These are phyloP conservation scores for Cystofilobasidium bisporidii DNA, from an alignment of 768 basidiomycete genomes.

Conservation along the genomic window DNA sequence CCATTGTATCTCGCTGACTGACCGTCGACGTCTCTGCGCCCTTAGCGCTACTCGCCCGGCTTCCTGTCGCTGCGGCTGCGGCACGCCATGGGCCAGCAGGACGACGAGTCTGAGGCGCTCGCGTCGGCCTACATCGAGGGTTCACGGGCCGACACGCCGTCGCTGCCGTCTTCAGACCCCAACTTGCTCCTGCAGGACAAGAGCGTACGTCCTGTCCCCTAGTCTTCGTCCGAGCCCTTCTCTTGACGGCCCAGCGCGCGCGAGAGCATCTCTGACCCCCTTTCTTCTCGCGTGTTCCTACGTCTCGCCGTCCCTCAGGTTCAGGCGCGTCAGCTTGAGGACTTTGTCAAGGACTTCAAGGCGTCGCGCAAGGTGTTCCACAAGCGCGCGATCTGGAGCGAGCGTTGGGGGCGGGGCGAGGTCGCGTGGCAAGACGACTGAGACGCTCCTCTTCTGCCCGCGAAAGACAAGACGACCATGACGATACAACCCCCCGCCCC, in stretches of 20 bases:
- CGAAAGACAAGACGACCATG: no score
- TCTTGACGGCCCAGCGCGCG: no score
- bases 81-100: constrained; percentile 81
- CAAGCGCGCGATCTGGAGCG: constrained; percentile 81
- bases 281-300: no score
- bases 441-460: no score
- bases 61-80: constrained; percentile 79
- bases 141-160: constrained; percentile 36
- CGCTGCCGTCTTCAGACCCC: constrained; percentile 26
- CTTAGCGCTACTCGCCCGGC: constrained; percentile 75
- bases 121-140: constrained; percentile 74
- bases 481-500: no score
- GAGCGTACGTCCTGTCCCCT: constrained; percentile 8
- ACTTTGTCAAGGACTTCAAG: constrained; percentile 79
- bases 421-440: constrained; percentile 68
- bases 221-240: no score
- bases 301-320: constrained; percentile 19
- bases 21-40: neutral
- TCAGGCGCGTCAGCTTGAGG: constrained; percentile 54
- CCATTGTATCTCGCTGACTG: no score
- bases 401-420: constrained; percentile 73
- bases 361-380: constrained; percentile 83
- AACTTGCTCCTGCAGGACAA: neutral
- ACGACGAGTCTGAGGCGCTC: constrained; percentile 74
- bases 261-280: no score